Conservation (phyloP, 1,284 basidiomycete species). For the Tetrapyrgos nigripes region DNA sequence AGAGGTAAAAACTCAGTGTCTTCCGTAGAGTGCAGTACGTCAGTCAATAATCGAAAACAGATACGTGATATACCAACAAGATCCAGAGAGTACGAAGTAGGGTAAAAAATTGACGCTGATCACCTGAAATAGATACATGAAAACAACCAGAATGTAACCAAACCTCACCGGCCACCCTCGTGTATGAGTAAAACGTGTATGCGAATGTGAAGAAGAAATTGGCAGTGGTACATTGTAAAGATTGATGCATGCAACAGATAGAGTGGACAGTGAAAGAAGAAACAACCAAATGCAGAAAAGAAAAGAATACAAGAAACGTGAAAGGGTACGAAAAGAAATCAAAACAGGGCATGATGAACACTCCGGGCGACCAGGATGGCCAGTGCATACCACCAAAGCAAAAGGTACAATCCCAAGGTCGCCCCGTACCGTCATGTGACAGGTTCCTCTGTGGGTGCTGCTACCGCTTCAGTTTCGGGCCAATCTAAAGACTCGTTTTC, state of each 20-base stretch:
- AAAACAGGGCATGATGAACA: neutral
- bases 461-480: neutral
- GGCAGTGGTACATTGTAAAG: neutral
- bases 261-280: neutral
- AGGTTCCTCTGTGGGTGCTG: neutral
- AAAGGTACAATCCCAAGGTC: slow-evolving; percentile 55
- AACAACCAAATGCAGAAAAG: too few relatives aligned
- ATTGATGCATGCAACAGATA: neutral
- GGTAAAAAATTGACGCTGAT: neutral
- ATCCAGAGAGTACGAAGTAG: neutral
- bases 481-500: neutral
- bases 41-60: neutral
- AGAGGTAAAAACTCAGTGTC: neutral
- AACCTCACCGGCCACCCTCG: neutral
- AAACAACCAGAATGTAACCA: neutral
- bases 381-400: slow-evolving; percentile 49
- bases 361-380: slow-evolving; percentile 64
- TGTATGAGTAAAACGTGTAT: neutral
- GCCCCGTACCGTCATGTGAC: slow-evolving; percentile 61
- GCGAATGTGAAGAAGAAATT: neutral
- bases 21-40: neutral
- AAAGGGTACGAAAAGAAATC: neutral
- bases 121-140: neutral
- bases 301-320: neutral
- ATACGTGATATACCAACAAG: neutral